Conservation (phyloP, 345 rosid genomes). For the Laguncularia racemosa region DNA sequence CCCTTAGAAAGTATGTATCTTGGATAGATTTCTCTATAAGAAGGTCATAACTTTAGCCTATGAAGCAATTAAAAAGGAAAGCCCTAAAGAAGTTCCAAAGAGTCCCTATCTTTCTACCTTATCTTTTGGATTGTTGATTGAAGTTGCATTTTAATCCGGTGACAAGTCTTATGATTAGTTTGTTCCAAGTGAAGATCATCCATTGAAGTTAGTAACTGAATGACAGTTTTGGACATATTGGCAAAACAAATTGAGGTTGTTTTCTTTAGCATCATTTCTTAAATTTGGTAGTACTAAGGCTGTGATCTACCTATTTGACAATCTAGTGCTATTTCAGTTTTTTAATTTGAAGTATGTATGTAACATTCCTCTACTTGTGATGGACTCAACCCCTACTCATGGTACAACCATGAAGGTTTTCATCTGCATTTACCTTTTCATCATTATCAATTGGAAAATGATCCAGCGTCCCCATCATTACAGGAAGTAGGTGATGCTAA, state of each 20-base stretch:
- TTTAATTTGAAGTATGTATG: slow-evolving; percentile 47
- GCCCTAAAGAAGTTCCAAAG: not conserved
- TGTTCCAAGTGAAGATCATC: slow-evolving; percentile 21
- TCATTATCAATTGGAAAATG: not conserved
- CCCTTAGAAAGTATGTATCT: too few relatives aligned
- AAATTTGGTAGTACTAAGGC: not conserved
- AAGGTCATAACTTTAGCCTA: not conserved
- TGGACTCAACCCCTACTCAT: slow-evolving; percentile 28
- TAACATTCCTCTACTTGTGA: slow-evolving; percentile 37
- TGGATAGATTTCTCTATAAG: too few relatives aligned
- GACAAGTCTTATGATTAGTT: not conserved
- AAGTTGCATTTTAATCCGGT: not conserved
- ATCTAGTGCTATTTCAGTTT: slow-evolving; percentile 20
- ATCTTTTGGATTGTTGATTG: not conserved
- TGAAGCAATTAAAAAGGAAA: too few relatives aligned
- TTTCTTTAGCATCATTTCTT: not conserved
- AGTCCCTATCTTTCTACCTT: too few relatives aligned
- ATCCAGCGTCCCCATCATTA: not conserved
- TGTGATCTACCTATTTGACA: not conserved
- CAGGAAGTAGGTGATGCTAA: slow-evolving; percentile 17
- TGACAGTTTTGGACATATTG: slow-evolving; percentile 33
- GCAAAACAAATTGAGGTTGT: slow-evolving; percentile 46
- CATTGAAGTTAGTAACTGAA: slow-evolving; percentile 34
- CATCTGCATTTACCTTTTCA: slow-evolving; percentile 9
- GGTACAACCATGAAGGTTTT: slow-evolving; percentile 32